Evolutionary conservation across 768 basidiomycete genomes (phyloP).

Genomic region (Amyloporia xantha): DNA sequence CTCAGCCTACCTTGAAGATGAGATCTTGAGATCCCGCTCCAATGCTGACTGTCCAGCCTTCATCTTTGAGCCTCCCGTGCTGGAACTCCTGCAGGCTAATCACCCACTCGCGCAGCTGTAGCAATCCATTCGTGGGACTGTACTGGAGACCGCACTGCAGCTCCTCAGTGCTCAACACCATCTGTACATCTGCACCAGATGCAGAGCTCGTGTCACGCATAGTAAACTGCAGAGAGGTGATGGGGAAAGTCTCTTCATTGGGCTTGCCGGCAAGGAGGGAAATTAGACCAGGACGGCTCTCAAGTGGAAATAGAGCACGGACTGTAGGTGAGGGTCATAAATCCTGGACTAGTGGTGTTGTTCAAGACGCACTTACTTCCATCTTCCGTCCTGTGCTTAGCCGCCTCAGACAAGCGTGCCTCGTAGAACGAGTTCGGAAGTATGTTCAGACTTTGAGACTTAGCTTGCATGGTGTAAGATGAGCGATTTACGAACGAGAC

Average conservation of each 20-base stretch:
- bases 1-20: slow-evolving; percentile 67
- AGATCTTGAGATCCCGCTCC: slow-evolving; percentile 88
- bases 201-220: slow-evolving; percentile 42
- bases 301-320: slow-evolving; percentile 67
- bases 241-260: slow-evolving; percentile 85
- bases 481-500: too few relatives aligned
- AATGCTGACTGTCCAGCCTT: slow-evolving; percentile 70
- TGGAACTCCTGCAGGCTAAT: slow-evolving; percentile 59
- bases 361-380: slow-evolving; percentile 43
- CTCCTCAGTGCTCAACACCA: slow-evolving; percentile 52
- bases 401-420: slow-evolving; percentile 49
- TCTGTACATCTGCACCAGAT: slow-evolving; percentile 34
- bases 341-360: not conserved
- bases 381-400: slow-evolving; percentile 53
- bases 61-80: slow-evolving; percentile 53
- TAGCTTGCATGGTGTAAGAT: too few relatives aligned
- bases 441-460: not conserved
- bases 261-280: slow-evolving; percentile 90
- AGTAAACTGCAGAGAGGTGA: slow-evolving; percentile 69
- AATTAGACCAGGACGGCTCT: slow-evolving; percentile 70
- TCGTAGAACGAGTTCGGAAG: slow-evolving; percentile 50
- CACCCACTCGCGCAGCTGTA: slow-evolving; percentile 62
- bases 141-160: slow-evolving; percentile 73
- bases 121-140: slow-evolving; percentile 62
- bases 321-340: slow-evolving; percentile 26